Base-by-base conservation (phyloP, 2,329 filamentous ascomycete genomes). In the Myriosclerotinia curreyana region DNA sequence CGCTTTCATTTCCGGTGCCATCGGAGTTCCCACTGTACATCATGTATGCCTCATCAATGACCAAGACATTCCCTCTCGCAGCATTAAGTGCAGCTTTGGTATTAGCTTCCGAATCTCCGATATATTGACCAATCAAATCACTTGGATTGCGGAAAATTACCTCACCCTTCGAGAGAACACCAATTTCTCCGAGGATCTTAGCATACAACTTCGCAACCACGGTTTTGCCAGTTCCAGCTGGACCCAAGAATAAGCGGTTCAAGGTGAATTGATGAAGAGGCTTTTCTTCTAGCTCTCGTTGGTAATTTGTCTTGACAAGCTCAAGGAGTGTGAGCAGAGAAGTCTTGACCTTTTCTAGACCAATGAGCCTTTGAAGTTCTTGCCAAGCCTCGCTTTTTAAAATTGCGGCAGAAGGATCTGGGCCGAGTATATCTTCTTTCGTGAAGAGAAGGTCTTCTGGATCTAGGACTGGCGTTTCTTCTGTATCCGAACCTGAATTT, bases 201-300 rank as follows among this genome's bases (percentile, higher is more conserved):
- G 87, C 89, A 67, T 91, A 92, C 0, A 91, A 75, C 71, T 89
- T 90, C 0, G 88, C 90, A 0, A 92, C 85, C 0, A 87, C 86
- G 0, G 89, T 92, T 71, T 92, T 92, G 0, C 89, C 89, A 0
- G 89, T 92, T 0, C 90, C 89, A n/a, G 90, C 89, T 1, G 80
- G 82, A 0, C 90, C 90, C 0, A 91, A 71, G 64, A 92, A 91
- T 2, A 91, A 83, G 9, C 81, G 79, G 72, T 91, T 92, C 0
- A 91, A 77, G 0, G 80, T 84, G 62, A 85, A 86, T 64, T 87
- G 76, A 0, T 91, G 76, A 0, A 80, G 73, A 0, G 82, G 80
- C 79, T 88, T 77, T 68, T 91, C 88, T 0, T 77, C 71, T 0
- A 92, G 75, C 70, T 92, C 89, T 0, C 87, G 78, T 7, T 80